phyloP scores from a whole-genome alignment of 2,329 filamentous ascomycete genomes.

The Beauveria sp. region DNA sequence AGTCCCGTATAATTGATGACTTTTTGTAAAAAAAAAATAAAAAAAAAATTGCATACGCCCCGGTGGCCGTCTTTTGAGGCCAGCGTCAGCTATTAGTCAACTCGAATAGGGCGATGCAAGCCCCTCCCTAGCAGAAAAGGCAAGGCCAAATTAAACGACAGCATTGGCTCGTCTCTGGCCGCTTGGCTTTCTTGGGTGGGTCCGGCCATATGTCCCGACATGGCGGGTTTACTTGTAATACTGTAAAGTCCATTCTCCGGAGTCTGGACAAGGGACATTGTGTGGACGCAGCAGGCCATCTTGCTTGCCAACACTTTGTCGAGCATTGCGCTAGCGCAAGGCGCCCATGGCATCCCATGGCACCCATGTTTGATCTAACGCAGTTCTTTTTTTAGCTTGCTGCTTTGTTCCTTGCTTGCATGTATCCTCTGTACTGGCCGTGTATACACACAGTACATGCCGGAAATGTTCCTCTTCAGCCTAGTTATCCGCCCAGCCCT shows the following conservation, averaged over 20 bases:
- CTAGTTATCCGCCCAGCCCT: background rate
- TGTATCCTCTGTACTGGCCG: background rate
- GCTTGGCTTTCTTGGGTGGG: background rate
- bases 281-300: background rate
- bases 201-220: conserved; percentile 4
- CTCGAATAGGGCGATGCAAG: background rate
- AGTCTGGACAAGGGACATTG: background rate
- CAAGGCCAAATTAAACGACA: too few relatives aligned
- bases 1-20: too few relatives aligned
- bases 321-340: background rate
- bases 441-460: background rate
- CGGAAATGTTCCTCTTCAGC: background rate
- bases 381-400: conserved; percentile 2
- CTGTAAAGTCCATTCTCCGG: background rate
- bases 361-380: background rate
- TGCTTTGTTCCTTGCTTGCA: background rate
- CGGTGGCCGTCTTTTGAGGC: background rate
- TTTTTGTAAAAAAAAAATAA: too few relatives aligned
- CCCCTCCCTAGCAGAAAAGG: background rate
- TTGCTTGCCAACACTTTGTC: background rate
- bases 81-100: background rate
- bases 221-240: background rate
- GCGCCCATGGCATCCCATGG: background rate
- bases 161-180: background rate
- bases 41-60: background rate